Base-by-base conservation (phyloP, 306 rosid species). In the Sicyos edulis region DNA sequence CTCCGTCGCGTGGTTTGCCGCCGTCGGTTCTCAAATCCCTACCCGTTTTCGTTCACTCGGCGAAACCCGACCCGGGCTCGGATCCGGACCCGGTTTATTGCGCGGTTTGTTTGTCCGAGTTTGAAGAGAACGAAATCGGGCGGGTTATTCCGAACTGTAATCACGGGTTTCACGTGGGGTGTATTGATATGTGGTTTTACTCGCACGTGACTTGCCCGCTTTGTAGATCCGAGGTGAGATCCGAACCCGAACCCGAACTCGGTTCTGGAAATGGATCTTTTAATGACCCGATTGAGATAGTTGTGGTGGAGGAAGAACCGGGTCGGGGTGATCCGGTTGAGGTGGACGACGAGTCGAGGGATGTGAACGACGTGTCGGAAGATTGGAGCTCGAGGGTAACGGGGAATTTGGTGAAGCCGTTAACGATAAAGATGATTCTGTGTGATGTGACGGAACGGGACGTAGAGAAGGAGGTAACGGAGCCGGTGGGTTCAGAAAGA, bases 121-220 rank as follows among this genome's bases (percentile, higher is more conserved):
- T 92, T 29, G 82, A 81, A 9, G 84, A 85, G n/a, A 79, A 75
- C 16, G 96, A 88, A 62, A 71, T 75, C 80, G 96, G 95, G 53
- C 89, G 95, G 74, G 19, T 83, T 10, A 59, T 92, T 0, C 96
- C 96, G 20, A 82, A 77, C 47, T 92, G 98, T 15, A 78, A 78
- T 8, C 98, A 92, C 74, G 73, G 75, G 17, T 92, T 92, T 51
- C 98, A 92, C 58, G 82, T 78, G 5, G 89, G 79, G 1, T 92
- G 98, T 57, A 92, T 92, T 19, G 98, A 92, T 53, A 84, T 86
- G 91, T 90, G 98, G 98, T 85, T 92, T 63, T 85, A 74, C 0
- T 86, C 96, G 0, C 96, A 92, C 78, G 81, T 85, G 62, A 88
- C 96, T 0, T 92, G 98, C 40, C 98, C 98, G 7, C 83, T 92